These are phyloP conservation scores for Macrolepiota fuliginosa DNA, from an alignment of 768 basidiomycete species.

Conservation along the genomic window DNA sequence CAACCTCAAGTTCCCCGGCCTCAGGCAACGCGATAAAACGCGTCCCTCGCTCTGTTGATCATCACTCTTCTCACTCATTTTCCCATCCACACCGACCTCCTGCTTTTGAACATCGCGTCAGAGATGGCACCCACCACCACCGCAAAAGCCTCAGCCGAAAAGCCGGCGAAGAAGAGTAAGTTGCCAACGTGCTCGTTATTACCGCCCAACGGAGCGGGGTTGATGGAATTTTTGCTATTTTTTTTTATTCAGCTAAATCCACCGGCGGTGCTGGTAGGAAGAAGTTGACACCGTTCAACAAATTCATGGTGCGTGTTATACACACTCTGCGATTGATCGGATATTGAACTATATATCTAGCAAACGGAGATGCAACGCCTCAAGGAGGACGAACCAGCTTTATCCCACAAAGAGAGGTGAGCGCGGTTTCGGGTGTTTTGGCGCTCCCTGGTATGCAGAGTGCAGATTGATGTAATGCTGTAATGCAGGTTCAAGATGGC, in stretches of 20 bases:
- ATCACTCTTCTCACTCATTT: not conserved
- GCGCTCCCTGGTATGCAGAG: constrained; percentile 15
- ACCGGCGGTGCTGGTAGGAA: constrained; percentile 51
- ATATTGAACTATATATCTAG: constrained; percentile 32
- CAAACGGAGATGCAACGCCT: constrained; percentile 76
- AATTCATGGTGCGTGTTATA: constrained; percentile 51
- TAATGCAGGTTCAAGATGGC: constrained; percentile 63
- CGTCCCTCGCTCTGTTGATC: constrained; percentile 19
- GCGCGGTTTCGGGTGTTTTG: constrained; percentile 20
- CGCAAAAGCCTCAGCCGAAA: constrained; percentile 37
- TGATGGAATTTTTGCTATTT: constrained; percentile 16
- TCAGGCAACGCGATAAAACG: constrained; percentile 22
- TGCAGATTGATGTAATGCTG: constrained; percentile 15
- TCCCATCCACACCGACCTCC: constrained; percentile 6
- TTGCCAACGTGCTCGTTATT: constrained; percentile 9
- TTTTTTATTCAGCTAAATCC: constrained; percentile 43
- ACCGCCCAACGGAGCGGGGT: constrained; percentile 11
- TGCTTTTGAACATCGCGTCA: constrained; percentile 8
- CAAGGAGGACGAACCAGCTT: constrained; percentile 71
- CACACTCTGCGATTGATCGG: constrained; percentile 8
- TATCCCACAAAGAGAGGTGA: constrained; percentile 73
- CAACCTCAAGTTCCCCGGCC: constrained; percentile 9
- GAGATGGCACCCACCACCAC: constrained; percentile 44
- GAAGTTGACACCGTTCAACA: constrained; percentile 73
- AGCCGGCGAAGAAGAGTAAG: constrained; percentile 58